These are phyloP conservation scores for Cotoneaster glaucophyllus DNA, from an alignment of 306 rosid species.

Conservation along the genomic window DNA sequence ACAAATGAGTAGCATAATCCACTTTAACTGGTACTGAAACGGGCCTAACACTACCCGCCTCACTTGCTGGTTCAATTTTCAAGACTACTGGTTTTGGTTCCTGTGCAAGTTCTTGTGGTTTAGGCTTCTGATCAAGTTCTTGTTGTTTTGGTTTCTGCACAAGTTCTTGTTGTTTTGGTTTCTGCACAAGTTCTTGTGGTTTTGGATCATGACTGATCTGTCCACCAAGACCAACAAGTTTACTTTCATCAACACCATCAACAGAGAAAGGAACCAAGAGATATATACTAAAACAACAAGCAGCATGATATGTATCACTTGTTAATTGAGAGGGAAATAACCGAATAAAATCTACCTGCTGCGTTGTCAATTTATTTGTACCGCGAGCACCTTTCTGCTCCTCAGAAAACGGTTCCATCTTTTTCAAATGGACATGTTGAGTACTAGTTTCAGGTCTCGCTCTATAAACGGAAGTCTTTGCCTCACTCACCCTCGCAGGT, in stretches of 20 bases:
- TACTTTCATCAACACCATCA: background rate
- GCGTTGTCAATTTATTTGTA: conserved; percentile 5
- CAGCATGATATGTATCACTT: background rate
- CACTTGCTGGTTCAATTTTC: background rate
- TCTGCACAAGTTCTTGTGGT: background rate
- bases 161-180: background rate
- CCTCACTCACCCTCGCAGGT: conserved; percentile 44
- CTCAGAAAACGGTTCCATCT: conserved; percentile 36
- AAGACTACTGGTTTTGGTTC: background rate
- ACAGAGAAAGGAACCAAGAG: background rate
- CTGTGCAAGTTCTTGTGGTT: background rate
- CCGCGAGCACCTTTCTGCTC: conserved; percentile 42
- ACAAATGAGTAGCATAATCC: conserved; percentile 16
- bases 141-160: conserved; percentile 1
- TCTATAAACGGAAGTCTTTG: conserved; percentile 37
- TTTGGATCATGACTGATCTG: conserved; percentile 9
- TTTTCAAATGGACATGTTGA: conserved; percentile 32
- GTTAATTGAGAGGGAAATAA: background rate
- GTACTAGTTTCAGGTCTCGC: conserved; percentile 52
- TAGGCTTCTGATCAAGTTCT: background rate
- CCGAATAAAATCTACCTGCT: conserved; percentile 1
- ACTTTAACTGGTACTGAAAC: conserved; percentile 5
- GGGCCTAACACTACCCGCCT: background rate
- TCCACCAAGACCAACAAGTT: conserved; percentile 3
- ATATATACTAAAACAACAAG: background rate